phyloP scores from a whole-genome alignment of 306 rosid genomes.

The Cucumis cinereus region DNA sequence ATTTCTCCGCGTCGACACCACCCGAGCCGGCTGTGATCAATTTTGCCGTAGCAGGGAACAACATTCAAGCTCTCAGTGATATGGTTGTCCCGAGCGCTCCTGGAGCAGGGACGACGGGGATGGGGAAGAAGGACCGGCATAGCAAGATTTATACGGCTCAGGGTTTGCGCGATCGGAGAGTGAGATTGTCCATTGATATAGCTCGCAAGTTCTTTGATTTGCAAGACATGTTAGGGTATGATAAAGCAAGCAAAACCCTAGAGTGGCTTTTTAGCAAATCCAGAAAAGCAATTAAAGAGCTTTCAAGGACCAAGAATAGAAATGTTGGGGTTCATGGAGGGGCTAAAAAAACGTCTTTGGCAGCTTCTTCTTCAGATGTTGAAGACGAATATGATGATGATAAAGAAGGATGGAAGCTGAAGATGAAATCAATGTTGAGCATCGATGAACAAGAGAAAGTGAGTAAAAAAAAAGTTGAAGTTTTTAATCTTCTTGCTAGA shows the following conservation, averaged over 20 bases:
- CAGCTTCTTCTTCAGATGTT: conserved; percentile 14
- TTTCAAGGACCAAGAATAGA: conserved; percentile 17
- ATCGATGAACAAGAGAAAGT: background rate
- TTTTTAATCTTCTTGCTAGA: conserved; percentile 21
- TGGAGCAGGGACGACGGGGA: conserved; percentile 7
- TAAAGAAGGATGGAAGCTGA: background rate
- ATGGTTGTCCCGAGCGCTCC: background rate
- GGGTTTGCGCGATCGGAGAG: conserved; percentile 81
- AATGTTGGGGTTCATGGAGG: background rate
- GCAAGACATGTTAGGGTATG: conserved; percentile 92
- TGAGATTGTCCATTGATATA: conserved; percentile 66
- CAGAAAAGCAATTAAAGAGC: conserved; percentile 55
- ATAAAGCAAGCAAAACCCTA: conserved; percentile 85
- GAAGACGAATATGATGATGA: conserved; percentile 10
- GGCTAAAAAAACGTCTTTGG: conserved; percentile 12
- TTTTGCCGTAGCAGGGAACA: background rate
- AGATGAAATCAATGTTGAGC: background rate
- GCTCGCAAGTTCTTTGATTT: conserved; percentile 93
- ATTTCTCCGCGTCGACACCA: background rate
- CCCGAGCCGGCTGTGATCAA: conserved; percentile 3
- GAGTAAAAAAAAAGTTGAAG: background rate
- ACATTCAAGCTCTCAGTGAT: background rate
- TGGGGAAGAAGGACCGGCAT: conserved; percentile 62
- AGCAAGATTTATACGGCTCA: conserved; percentile 91
- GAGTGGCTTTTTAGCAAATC: conserved; percentile 85